phyloP scores from a whole-genome alignment of 331 rosid species.

The Ulmus americana region DNA sequence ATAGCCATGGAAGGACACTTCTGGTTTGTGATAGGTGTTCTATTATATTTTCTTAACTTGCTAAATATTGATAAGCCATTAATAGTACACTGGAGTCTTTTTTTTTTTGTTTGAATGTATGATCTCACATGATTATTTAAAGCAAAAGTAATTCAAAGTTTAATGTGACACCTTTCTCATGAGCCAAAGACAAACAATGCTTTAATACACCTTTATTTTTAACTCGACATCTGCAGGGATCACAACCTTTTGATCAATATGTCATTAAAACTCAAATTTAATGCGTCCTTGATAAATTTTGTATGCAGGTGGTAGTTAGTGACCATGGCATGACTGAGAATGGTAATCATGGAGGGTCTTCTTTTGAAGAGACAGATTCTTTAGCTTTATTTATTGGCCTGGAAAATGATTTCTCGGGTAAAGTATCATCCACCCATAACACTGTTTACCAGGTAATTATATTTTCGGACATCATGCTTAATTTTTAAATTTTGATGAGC shows the following conservation, averaged over 20 bases:
- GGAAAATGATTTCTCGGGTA: conserved; percentile 34
- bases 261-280: conserved; percentile 5
- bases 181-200: too few species aligned
- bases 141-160: neutral
- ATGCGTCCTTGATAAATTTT: conserved; percentile 24
- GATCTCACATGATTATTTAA: neutral
- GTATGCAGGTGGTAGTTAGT: conserved; percentile 62
- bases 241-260: neutral
- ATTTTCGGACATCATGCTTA: neutral
- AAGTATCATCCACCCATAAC: conserved; percentile 29
- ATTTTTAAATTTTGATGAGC: neutral
- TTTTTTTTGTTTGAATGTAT: neutral
- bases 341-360: conserved; percentile 95
- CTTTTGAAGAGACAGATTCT: conserved; percentile 83
- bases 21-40: conserved; percentile 55
- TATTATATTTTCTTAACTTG: neutral
- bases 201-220: neutral
- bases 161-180: too few species aligned
- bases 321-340: conserved; percentile 97
- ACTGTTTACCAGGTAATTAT: conserved; percentile 62
- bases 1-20: conserved; percentile 55
- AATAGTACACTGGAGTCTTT: neutral
- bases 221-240: conserved; percentile 1
- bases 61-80: neutral
- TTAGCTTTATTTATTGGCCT: conserved; percentile 67